These are phyloP conservation scores for Neurospora crassa DNA, from an alignment of 2,329 filamentous ascomycete genomes.

Conservation along the genomic window DNA sequence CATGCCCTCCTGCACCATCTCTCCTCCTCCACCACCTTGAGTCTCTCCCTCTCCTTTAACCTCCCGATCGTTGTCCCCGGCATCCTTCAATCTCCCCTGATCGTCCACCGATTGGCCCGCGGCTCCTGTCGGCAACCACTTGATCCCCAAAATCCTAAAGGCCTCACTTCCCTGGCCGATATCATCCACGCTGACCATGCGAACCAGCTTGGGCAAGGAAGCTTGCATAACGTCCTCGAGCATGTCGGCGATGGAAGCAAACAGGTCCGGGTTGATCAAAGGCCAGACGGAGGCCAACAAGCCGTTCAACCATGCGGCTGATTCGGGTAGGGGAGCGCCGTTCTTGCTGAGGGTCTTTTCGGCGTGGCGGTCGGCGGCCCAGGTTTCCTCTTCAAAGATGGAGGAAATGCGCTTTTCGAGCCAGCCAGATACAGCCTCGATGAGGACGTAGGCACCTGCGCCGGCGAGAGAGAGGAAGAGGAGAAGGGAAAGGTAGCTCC, in stretches of 20 bases:
- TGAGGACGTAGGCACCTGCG: constrained; percentile 24
- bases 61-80: constrained; percentile 38
- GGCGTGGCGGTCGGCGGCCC: constrained; percentile 51
- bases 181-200: constrained; percentile 69
- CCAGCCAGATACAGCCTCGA: constrained; percentile 47
- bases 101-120: constrained; percentile 50
- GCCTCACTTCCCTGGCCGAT: constrained; percentile 67
- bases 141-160: constrained; percentile 58
- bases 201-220: constrained; percentile 56
- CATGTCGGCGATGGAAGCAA: constrained; percentile 57
- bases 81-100: constrained; percentile 45
- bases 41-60: constrained; percentile 28
- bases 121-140: constrained; percentile 64
- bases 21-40: constrained; percentile 14
- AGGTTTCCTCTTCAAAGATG: constrained; percentile 60
- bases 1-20: constrained; percentile 47
- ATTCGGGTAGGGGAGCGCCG: constrained; percentile 48
- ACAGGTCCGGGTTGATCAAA: constrained; percentile 66
- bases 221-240: constrained; percentile 77
- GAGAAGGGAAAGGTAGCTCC: not conserved
- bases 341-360: constrained; percentile 34
- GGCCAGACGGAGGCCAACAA: constrained; percentile 61
- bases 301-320: constrained; percentile 63
- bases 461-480: not conserved
- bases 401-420: constrained; percentile 49